These are phyloP conservation scores for Priceomyces carsonii DNA, from an alignment of 805 yeast genomes.

Conservation along the genomic window DNA sequence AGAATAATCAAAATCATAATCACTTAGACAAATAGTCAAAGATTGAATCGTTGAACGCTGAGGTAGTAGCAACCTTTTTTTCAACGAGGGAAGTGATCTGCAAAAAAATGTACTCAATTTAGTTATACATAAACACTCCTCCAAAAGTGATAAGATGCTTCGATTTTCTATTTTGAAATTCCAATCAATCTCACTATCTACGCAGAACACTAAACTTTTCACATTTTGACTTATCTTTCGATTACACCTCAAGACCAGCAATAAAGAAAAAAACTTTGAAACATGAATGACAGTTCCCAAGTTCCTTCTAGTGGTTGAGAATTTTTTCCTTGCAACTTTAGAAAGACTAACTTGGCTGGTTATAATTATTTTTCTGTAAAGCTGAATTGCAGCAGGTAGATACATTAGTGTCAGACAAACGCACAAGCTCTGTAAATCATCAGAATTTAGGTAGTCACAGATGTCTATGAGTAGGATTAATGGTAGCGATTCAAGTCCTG, in stretches of 20 bases:
- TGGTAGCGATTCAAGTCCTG: slow-evolving; percentile 21
- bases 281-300: slow-evolving; percentile 20
- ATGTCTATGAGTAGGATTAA: slow-evolving; percentile 15
- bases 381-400: slow-evolving; percentile 23
- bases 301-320: slow-evolving; percentile 12
- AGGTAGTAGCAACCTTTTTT: background rate
- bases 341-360: slow-evolving; percentile 11
- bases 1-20: background rate
- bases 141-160: too few relatives aligned
- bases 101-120: too few relatives aligned
- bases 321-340: slow-evolving; percentile 7
- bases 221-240: slow-evolving; percentile 1
- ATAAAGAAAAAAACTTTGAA: slow-evolving; percentile 11
- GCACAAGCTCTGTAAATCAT: slow-evolving; percentile 23
- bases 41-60: background rate
- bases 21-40: slow-evolving; percentile 1
- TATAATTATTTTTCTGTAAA: slow-evolving; percentile 23
- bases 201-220: slow-evolving; percentile 1
- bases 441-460: slow-evolving; percentile 18
- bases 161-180: too few relatives aligned
- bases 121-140: too few relatives aligned
- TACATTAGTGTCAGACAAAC: slow-evolving; percentile 21
- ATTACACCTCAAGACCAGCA: slow-evolving; percentile 10
- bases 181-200: slow-evolving; percentile 1
- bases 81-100: background rate